Evolutionary conservation across 2,329 filamentous ascomycete genomes (phyloP).

Genomic region (Aspergillus sclerotialis): DNA sequence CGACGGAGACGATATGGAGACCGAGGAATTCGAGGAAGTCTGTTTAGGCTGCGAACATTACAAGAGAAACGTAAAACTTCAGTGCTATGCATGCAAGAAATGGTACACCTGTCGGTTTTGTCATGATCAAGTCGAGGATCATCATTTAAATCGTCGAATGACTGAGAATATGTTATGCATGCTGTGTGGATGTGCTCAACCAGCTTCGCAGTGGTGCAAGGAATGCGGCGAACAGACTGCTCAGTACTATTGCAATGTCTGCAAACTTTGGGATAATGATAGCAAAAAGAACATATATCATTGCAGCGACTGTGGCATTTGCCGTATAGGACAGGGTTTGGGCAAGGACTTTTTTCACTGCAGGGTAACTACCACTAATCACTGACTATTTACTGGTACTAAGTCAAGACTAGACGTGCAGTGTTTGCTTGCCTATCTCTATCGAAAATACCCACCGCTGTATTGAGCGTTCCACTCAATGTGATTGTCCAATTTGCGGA

Average conservation of each 20-base stretch:
- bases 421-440: slow-evolving; percentile 86
- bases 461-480: slow-evolving; percentile 89
- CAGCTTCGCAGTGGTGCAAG: slow-evolving; percentile 68
- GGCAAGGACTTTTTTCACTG: slow-evolving; percentile 98
- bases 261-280: slow-evolving; percentile 96
- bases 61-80: slow-evolving; percentile 88
- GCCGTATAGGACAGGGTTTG: slow-evolving; percentile 78
- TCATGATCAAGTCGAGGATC: slow-evolving; percentile 76
- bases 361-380: slow-evolving; percentile 57
- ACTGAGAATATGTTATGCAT: slow-evolving; percentile 98
- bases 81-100: slow-evolving; percentile 79
- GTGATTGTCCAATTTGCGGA: slow-evolving; percentile 92
- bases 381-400: slow-evolving; percentile 5
- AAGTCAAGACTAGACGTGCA: slow-evolving; percentile 60
- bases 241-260: slow-evolving; percentile 87
- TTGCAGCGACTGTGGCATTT: slow-evolving; percentile 93
- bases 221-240: slow-evolving; percentile 71
- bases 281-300: slow-evolving; percentile 89
- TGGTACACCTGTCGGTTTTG: slow-evolving; percentile 97
- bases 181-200: slow-evolving; percentile 81
- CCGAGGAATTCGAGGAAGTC: slow-evolving; percentile 44
- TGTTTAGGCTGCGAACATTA: slow-evolving; percentile 84
- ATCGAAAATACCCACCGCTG: slow-evolving; percentile 83
- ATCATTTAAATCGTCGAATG: slow-evolving; percentile 69
- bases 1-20: slow-evolving; percentile 34